These are phyloP conservation scores for Rugonectria rugulosa DNA, from an alignment of 2,329 filamentous ascomycete genomes.

Conservation along the genomic window DNA sequence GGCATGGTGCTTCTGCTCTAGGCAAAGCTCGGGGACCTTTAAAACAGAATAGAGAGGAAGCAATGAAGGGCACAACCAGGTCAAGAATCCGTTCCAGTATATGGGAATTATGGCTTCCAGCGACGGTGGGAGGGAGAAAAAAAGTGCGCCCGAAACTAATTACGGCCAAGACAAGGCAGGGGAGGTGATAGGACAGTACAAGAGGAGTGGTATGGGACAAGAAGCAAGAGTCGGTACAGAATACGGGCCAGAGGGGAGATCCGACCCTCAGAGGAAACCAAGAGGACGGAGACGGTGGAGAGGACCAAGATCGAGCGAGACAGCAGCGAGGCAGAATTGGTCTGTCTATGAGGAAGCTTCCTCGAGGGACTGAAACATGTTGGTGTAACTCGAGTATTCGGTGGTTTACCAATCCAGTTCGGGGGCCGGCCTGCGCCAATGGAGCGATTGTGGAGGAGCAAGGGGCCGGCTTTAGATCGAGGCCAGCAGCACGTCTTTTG, in stretches of 20 bases:
- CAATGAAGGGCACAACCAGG: not conserved
- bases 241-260: constrained; percentile 8
- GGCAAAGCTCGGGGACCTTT: constrained; percentile 14
- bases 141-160: constrained; percentile 6
- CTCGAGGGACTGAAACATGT: constrained; percentile 45
- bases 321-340: constrained; percentile 3
- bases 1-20: constrained; percentile 33
- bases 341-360: constrained; percentile 37
- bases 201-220: constrained; percentile 16
- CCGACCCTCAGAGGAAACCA: constrained; percentile 13
- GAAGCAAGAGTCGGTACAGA: constrained; percentile 5
- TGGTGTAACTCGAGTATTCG: constrained; percentile 43
- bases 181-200: constrained; percentile 1
- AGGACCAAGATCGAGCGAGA: constrained; percentile 17
- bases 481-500: constrained; percentile 1
- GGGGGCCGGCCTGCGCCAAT: constrained; percentile 25
- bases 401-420: constrained; percentile 40
- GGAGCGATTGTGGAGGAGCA: constrained; percentile 2
- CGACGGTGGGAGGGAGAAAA: constrained; percentile 1
- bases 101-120: not conserved
- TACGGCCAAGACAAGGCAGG: constrained; percentile 11
- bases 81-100: not conserved
- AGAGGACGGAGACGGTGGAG: constrained; percentile 6
- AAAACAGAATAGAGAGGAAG: constrained; percentile 5
- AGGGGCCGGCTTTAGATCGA: not conserved